Conservation (phyloP, 148 eudicot genomes). For the Camellia sinensis region DNA sequence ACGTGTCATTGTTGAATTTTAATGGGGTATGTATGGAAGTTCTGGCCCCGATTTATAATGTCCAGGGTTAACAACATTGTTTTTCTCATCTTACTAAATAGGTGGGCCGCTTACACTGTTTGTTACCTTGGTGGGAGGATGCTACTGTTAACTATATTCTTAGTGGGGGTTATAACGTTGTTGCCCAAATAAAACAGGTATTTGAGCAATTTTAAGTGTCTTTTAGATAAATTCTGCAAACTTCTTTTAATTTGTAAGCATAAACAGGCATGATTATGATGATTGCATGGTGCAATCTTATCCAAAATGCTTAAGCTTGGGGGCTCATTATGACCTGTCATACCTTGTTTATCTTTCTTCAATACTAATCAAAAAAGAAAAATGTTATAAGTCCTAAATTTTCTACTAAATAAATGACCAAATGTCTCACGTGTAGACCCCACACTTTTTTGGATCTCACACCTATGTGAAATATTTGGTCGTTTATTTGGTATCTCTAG, state of each 20-base stretch:
- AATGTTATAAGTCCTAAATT: too few species aligned
- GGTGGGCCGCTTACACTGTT: constrained; percentile 82
- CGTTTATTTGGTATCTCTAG: too few species aligned
- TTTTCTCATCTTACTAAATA: constrained; percentile 24
- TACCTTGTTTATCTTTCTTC: background rate
- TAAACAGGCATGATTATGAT: background rate
- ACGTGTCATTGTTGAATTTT: background rate
- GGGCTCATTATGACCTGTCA: background rate
- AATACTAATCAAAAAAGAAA: too few species aligned
- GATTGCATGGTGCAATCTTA: background rate
- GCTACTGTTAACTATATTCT: constrained; percentile 72
- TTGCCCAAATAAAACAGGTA: constrained; percentile 60
- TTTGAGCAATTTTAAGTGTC: background rate
- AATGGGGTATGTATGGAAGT: background rate
- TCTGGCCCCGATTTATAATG: background rate
- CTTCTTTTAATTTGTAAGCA: background rate
- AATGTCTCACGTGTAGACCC: too few species aligned
- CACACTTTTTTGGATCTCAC: too few species aligned
- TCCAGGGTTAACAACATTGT: background rate
- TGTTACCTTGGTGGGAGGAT: constrained; percentile 93
- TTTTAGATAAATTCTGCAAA: background rate
- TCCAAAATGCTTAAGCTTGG: background rate
- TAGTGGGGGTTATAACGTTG: constrained; percentile 80
- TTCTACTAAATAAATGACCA: too few species aligned
- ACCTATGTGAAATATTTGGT: too few species aligned